phyloP scores from a whole-genome alignment of 2,329 filamentous ascomycete species.

The Pseudogymnoascus sp. region DNA sequence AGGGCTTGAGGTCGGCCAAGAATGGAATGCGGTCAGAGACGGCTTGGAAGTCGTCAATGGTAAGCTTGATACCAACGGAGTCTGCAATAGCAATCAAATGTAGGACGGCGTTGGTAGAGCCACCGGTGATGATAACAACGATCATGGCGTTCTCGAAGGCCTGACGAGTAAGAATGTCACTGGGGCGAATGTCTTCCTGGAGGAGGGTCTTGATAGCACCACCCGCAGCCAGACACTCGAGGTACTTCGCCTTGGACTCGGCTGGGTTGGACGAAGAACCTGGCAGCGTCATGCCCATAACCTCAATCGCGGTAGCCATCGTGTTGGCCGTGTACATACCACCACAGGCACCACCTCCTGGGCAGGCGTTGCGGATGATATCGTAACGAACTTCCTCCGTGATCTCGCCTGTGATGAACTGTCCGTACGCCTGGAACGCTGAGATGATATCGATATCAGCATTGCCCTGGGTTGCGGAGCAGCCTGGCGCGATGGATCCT shows the following conservation, averaged over 20 bases:
- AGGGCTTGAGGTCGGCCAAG: constrained; percentile 76
- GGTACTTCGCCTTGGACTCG: constrained; percentile 60
- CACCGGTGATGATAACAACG: constrained; percentile 71
- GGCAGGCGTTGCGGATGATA: constrained; percentile 87
- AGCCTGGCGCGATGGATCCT: constrained; percentile 87
- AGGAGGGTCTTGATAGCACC: constrained; percentile 66
- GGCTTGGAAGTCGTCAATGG: constrained; percentile 77
- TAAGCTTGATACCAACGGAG: constrained; percentile 70
- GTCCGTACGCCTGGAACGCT: constrained; percentile 94
- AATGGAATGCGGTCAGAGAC: constrained; percentile 73
- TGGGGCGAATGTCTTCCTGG: constrained; percentile 66
- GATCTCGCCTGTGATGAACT: constrained; percentile 88
- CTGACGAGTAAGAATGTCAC: constrained; percentile 69
- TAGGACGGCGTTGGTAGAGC: constrained; percentile 78
- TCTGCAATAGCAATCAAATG: constrained; percentile 80
- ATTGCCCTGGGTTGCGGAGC: constrained; percentile 64
- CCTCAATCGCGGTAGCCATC: constrained; percentile 66
- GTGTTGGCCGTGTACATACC: constrained; percentile 79
- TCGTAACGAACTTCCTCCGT: constrained; percentile 86
- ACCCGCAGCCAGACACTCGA: constrained; percentile 65
- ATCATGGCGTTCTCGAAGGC: constrained; percentile 84
- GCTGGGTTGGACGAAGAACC: constrained; percentile 75
- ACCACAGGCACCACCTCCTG: constrained; percentile 73
- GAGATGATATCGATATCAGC: constrained; percentile 86
- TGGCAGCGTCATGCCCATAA: constrained; percentile 70